Evolutionary conservation across 306 rosid genomes (phyloP).

Genomic region (Lupinus albus): DNA sequence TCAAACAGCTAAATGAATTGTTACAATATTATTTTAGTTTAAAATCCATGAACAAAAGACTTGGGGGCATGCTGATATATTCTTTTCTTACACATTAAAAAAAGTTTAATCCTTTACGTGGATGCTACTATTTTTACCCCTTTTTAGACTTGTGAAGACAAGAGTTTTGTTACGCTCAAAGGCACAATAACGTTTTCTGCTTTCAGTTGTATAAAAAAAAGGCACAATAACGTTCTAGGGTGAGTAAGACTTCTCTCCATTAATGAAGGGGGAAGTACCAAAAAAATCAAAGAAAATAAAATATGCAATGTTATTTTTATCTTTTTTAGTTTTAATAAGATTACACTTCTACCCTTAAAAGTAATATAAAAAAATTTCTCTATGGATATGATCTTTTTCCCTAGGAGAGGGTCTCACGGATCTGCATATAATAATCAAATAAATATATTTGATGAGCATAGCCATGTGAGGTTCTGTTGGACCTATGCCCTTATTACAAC

Average conservation of each 20-base stretch:
- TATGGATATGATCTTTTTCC: no score
- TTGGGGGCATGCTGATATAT: slow-evolving; percentile 3
- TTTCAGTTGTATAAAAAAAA: no score
- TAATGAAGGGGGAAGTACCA: no score
- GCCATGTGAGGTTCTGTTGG: slow-evolving; percentile 37
- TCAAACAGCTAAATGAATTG: no score
- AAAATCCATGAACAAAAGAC: background rate
- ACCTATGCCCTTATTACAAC: background rate
- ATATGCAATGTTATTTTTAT: no score
- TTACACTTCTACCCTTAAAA: no score
- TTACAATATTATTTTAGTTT: background rate
- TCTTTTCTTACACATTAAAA: slow-evolving; percentile 46
- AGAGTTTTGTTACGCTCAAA: background rate
- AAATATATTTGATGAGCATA: background rate
- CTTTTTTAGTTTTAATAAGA: no score
- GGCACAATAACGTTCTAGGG: no score
- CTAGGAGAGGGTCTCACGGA: background rate
- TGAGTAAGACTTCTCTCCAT: no score
- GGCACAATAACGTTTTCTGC: background rate
- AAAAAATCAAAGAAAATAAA: no score
- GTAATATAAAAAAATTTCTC: no score
- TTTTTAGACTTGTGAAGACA: slow-evolving; percentile 18
- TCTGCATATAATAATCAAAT: background rate
- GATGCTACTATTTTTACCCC: slow-evolving; percentile 16
- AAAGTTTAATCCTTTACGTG: slow-evolving; percentile 53